Evolutionary conservation across 495 filamentous ascomycete genomes (phyloP).

Genomic region (Tuber melanosporum): DNA sequence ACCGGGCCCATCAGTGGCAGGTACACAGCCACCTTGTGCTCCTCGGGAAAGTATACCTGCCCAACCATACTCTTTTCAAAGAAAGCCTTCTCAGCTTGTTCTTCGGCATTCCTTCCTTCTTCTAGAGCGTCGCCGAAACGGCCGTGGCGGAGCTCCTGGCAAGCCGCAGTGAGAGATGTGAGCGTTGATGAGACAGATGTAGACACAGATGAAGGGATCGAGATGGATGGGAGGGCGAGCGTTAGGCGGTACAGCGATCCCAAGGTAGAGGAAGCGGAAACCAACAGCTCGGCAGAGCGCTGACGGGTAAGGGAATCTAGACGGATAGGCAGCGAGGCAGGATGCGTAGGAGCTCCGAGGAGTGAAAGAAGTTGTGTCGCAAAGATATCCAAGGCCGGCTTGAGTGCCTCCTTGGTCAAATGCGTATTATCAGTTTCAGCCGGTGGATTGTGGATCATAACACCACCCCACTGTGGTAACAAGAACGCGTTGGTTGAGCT

Average conservation of each 20-base stretch:
- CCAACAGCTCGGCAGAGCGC: constrained; percentile 73
- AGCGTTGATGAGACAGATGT: constrained; percentile 76
- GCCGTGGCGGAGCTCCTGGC: constrained; percentile 62
- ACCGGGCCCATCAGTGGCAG: constrained; percentile 85
- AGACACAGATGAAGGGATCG: constrained; percentile 80
- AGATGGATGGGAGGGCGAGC: constrained; percentile 76
- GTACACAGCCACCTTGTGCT: constrained; percentile 98
- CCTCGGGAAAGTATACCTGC: constrained; percentile 94
- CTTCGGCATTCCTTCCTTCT: constrained; percentile 75
- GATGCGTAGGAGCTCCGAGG: constrained; percentile 75
- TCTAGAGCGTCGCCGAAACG: constrained; percentile 59
- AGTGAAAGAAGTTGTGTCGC: constrained; percentile 86
- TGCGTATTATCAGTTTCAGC: constrained; percentile 42
- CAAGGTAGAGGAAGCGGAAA: constrained; percentile 87
- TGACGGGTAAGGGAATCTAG: constrained; percentile 77
- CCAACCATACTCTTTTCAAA: constrained; percentile 99
- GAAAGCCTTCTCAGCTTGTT: constrained; percentile 86
- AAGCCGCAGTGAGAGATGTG: constrained; percentile 65
- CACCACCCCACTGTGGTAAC: constrained; percentile 94
- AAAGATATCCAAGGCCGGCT: constrained; percentile 77
- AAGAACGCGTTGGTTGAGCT: constrained; percentile 81
- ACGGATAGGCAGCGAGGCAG: constrained; percentile 71
- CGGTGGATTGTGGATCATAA: constrained; percentile 65
- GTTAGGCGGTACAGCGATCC: constrained; percentile 86
- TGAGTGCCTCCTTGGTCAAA: constrained; percentile 57